Conservation (phyloP, 192 early-diverging fungal genomes). For the Entomortierella beljakovae region DNA sequence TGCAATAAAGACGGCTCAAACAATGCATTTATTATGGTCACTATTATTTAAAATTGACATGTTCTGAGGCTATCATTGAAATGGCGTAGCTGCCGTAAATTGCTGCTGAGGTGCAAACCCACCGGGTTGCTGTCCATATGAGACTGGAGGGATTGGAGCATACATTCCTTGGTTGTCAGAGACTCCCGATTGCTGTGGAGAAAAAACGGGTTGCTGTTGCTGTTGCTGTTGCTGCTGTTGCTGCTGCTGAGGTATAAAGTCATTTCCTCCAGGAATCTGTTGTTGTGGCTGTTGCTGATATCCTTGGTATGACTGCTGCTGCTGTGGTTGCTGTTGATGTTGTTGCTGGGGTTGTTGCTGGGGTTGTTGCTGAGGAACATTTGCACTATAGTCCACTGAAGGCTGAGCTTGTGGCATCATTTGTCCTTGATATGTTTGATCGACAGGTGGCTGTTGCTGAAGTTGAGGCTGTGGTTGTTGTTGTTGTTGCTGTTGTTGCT, state of each 20-base stretch:
- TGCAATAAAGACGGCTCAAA: too few species aligned
- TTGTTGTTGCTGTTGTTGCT: constrained; percentile 43
- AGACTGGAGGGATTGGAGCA: constrained; percentile 3
- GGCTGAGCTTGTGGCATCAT: constrained; percentile 18
- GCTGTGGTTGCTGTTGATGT: constrained; percentile 32
- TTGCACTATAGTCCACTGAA: constrained; percentile 18
- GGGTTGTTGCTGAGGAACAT: constrained; percentile 34
- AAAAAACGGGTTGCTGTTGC: constrained; percentile 13
- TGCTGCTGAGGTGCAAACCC: constrained; percentile 36
- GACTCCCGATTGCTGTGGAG: constrained; percentile 6
- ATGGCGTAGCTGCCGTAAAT: constrained; percentile 16
- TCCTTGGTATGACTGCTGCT: constrained; percentile 33
- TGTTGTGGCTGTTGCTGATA: constrained; percentile 37
- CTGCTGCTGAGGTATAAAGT: constrained; percentile 29
- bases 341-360: constrained; percentile 36
- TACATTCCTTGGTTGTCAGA: constrained; percentile 11
- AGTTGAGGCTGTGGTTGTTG: constrained; percentile 15
- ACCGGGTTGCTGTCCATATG: constrained; percentile 16
- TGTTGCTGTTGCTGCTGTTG: constrained; percentile 41
- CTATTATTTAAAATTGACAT: neutral
- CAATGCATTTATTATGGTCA: neutral
- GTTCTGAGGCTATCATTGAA: constrained; percentile 6
- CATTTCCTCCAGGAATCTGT: constrained; percentile 3
- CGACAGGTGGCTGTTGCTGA: constrained; percentile 45
- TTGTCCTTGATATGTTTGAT: constrained; percentile 32